phyloP scores from a whole-genome alignment of 345 rosid species.

The Mercurialis annua region DNA sequence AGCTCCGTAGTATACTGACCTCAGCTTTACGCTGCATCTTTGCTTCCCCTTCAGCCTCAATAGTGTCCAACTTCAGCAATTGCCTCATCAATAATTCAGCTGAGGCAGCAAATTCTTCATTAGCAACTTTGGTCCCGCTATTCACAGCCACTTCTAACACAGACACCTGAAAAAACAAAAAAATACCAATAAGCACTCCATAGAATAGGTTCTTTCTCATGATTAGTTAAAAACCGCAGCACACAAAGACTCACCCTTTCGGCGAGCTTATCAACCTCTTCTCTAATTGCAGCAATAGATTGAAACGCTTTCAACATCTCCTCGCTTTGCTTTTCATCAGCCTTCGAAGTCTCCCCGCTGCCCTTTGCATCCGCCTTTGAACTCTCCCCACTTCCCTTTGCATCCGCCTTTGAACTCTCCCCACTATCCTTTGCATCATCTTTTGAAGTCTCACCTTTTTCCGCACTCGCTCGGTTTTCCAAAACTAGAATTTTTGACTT shows the following conservation, averaged over 20 bases:
- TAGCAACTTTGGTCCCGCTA: slow-evolving; percentile 54
- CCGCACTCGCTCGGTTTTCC: slow-evolving; percentile 36
- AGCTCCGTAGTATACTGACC: slow-evolving; percentile 39
- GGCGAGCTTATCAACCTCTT: slow-evolving; percentile 70
- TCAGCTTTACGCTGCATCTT: slow-evolving; percentile 76
- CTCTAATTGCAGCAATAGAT: slow-evolving; percentile 46
- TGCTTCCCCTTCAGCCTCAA: slow-evolving; percentile 86
- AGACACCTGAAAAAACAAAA: slow-evolving; percentile 44
- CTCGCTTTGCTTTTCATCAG: slow-evolving; percentile 18
- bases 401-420: slow-evolving; percentile 15
- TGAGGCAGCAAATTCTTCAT: slow-evolving; percentile 54
- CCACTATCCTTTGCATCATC: slow-evolving; percentile 25
- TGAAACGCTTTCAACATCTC: slow-evolving; percentile 49
- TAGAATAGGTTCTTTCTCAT: neutral
- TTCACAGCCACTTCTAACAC: slow-evolving; percentile 65
- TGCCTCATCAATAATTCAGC: slow-evolving; percentile 87
- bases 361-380: neutral
- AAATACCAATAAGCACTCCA: slow-evolving; percentile 1
- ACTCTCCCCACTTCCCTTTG: slow-evolving; percentile 9
- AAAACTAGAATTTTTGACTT: slow-evolving; percentile 59
- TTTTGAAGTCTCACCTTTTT: no score
- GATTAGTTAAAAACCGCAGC: neutral
- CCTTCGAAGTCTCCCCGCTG: slow-evolving; percentile 8
- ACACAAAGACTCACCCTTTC: slow-evolving; percentile 49
- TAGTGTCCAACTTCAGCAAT: slow-evolving; percentile 73